A percentile compares a stretch with the other conserved stretches of the same genome.
Evolutionary conservation across 352 stramenopile species (phyloP).

Genomic region (Phytophthora fragariae): DNA sequence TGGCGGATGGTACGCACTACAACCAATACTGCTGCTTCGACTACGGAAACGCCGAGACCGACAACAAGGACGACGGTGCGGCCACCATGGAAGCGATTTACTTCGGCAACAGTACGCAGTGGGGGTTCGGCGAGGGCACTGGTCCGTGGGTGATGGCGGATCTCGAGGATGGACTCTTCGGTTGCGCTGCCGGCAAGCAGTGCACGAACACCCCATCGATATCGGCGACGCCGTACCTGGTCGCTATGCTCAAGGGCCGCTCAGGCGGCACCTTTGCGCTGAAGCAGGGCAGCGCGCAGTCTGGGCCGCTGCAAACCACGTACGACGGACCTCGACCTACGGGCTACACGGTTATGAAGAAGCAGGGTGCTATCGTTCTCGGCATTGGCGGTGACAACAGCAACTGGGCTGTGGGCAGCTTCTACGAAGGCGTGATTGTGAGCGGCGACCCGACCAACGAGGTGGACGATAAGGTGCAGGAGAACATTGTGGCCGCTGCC

Average conservation of each 20-base stretch:
- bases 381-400: conserved; percentile 36
- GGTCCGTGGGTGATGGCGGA: conserved; percentile 37
- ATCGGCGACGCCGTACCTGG: conserved; percentile 14
- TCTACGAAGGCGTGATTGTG: conserved; percentile 32
- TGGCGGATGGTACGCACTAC: conserved; percentile 28
- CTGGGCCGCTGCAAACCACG: conserved; percentile 18
- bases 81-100: conserved; percentile 35
- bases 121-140: conserved; percentile 26
- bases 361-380: conserved; percentile 32
- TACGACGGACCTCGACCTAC: conserved; percentile 36
- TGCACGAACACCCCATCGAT: conserved; percentile 23
- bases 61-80: conserved; percentile 29
- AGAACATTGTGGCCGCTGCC: conserved; percentile 23
- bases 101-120: conserved; percentile 23
- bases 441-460: conserved; percentile 24
- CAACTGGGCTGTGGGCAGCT: conserved; percentile 22
- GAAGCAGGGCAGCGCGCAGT: conserved; percentile 30
- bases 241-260: conserved; percentile 34
- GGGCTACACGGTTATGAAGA: conserved; percentile 35
- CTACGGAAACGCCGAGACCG: conserved; percentile 35
- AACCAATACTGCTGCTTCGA: conserved; percentile 34
- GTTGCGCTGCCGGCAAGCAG: conserved; percentile 18
- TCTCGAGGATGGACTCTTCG: conserved; percentile 32
- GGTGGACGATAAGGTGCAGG: conserved; percentile 26
- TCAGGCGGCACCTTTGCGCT: conserved; percentile 30